Conservation (phyloP, 2,329 filamentous ascomycete species). For the Cladobotryum mycophilum region DNA sequence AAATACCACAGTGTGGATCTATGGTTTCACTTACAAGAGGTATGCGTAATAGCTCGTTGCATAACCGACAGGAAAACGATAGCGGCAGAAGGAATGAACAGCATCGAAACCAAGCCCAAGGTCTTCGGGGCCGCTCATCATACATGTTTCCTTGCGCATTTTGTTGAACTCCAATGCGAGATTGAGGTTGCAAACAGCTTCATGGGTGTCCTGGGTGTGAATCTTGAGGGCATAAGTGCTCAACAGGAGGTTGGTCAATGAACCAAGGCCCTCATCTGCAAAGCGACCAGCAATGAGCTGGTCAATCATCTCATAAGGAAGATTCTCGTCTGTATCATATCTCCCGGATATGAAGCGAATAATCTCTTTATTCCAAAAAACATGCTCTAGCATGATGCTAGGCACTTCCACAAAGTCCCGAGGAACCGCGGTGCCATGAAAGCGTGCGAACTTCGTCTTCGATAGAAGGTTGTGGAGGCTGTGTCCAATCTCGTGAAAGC, state of each 20-base stretch:
- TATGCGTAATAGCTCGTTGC: conserved; percentile 71
- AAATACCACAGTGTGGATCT: too few relatives aligned
- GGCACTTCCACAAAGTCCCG: conserved; percentile 60
- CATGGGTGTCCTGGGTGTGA: conserved; percentile 57
- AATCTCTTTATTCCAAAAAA: conserved; percentile 57
- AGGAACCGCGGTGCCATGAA: conserved; percentile 56
- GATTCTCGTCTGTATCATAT: conserved; percentile 48
- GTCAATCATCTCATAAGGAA: conserved; percentile 64
- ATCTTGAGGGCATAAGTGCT: conserved; percentile 72
- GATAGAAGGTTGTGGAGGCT: conserved; percentile 56
- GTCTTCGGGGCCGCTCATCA: conserved; percentile 61
- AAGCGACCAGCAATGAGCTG: conserved; percentile 52
- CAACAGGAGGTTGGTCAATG: conserved; percentile 54
- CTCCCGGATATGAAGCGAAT: conserved; percentile 59
- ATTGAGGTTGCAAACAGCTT: conserved; percentile 55
- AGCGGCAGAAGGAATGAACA: conserved; percentile 64
- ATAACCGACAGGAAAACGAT: conserved; percentile 69
- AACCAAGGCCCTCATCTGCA: not conserved
- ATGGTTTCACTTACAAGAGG: conserved; percentile 48
- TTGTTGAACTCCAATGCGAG: conserved; percentile 59
- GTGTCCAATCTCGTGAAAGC: conserved; percentile 64
- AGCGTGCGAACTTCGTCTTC: conserved; percentile 50
- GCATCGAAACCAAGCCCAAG: conserved; percentile 46
- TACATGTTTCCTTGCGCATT: conserved; percentile 58
- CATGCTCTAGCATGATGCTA: conserved; percentile 61